Conservation (phyloP, 371 early-diverging fungal species). For the Parasitella parasitica region DNA sequence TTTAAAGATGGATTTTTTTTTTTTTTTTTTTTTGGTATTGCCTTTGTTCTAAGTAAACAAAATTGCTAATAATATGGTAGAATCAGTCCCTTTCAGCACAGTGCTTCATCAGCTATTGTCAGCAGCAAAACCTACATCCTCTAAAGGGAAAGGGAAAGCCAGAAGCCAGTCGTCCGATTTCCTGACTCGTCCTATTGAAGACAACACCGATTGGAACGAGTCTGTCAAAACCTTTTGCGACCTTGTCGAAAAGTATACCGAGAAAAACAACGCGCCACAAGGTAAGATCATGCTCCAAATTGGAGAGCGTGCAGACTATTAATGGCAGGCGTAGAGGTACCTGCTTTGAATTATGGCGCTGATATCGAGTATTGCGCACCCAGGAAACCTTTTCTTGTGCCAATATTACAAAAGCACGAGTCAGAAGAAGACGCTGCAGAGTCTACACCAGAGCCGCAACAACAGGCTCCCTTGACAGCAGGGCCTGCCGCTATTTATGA, state of each 20-base stretch:
- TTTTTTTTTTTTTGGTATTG: too few relatives aligned
- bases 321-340: not conserved
- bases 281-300: not conserved
- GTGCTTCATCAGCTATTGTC: slow-evolving; percentile 11
- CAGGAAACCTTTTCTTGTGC: slow-evolving; percentile 1
- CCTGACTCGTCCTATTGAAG: not conserved
- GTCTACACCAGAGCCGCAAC: not conserved
- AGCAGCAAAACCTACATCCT: not conserved
- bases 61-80: not conserved
- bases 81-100: not conserved
- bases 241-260: slow-evolving; percentile 7
- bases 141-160: slow-evolving; percentile 14
- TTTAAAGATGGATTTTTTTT: too few relatives aligned
- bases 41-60: too few relatives aligned
- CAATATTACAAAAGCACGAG: not conserved
- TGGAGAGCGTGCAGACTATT: not conserved
- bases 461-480: too few relatives aligned
- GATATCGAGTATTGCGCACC: slow-evolving; percentile 10
- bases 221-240: slow-evolving; percentile 10
- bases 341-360: slow-evolving; percentile 3
- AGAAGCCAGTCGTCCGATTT: not conserved
- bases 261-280: not conserved
- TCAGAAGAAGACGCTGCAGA: not conserved
- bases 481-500: slow-evolving; percentile 34
- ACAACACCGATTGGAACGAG: not conserved